These are phyloP conservation scores for Triticum urartu DNA, from an alignment of 176 grass and related monocot species.

Conservation along the genomic window DNA sequence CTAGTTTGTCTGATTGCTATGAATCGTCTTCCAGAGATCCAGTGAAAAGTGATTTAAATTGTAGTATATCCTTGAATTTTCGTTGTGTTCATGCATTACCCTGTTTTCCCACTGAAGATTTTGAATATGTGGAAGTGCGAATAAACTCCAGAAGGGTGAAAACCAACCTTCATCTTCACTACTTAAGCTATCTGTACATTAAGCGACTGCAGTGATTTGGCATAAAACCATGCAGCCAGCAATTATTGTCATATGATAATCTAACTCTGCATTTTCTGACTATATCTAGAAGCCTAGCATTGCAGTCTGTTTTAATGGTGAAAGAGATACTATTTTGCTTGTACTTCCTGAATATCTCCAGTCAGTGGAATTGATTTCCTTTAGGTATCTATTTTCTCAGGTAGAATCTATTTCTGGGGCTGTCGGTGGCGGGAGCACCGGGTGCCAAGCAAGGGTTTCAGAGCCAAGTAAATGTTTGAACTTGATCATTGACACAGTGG, in stretches of 20 bases:
- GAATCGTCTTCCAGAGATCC: background rate
- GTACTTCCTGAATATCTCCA: slow-evolving; percentile 22
- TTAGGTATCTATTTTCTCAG: slow-evolving; percentile 43
- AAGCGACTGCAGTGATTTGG: background rate
- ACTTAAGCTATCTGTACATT: background rate
- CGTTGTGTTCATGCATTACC: background rate
- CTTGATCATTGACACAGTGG: slow-evolving; percentile 44
- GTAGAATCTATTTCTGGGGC: slow-evolving; percentile 8
- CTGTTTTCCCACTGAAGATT: background rate
- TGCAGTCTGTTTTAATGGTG: background rate
- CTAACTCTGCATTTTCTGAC: background rate
- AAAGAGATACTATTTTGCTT: background rate
- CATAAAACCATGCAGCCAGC: no score
- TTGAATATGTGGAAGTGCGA: background rate
- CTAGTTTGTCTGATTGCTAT: background rate
- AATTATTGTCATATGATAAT: background rate
- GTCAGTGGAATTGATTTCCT: slow-evolving; percentile 15
- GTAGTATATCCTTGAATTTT: background rate
- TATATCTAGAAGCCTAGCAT: background rate
- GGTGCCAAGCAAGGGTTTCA: background rate
- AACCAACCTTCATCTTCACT: background rate
- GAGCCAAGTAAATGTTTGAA: slow-evolving; percentile 24
- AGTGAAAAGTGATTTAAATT: background rate
- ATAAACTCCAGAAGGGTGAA: background rate
- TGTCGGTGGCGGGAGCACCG: background rate